Percentiles rank a stretch among this genome's conserved stretches.
These are phyloP conservation scores for Fusarium pininemorale DNA, from an alignment of 2,329 filamentous ascomycete species.

Conservation along the genomic window DNA sequence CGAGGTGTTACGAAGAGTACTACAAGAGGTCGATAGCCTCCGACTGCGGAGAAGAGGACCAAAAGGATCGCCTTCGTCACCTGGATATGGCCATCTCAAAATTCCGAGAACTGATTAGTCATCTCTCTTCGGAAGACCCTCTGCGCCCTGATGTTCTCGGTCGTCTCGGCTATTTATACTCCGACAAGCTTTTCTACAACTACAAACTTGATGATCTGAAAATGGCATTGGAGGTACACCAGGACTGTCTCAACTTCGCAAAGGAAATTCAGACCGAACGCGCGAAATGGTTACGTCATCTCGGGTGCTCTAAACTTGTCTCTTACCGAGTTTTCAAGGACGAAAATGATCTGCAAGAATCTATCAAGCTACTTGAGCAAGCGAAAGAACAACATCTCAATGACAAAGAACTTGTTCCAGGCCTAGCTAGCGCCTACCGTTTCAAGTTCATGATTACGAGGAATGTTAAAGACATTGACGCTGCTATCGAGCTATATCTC, in stretches of 20 bases:
- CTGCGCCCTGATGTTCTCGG: neutral
- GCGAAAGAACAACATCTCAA: fast-evolving
- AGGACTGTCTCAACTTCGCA: neutral
- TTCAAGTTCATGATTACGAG: neutral
- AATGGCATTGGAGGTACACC: neutral
- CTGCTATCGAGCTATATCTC: neutral
- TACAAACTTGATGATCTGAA: neutral
- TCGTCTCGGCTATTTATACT: neutral
- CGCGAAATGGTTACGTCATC: neutral
- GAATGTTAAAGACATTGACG: neutral
- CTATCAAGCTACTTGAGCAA: neutral
- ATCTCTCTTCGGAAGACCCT: neutral
- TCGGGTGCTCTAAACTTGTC: neutral
- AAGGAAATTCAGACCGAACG: fast-evolving
- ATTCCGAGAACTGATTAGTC: neutral
- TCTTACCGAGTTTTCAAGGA: neutral
- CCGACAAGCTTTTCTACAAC: neutral
- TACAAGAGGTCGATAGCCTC: neutral
- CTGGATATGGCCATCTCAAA: neutral
- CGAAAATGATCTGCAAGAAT: fast-evolving
- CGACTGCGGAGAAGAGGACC: fast-evolving
- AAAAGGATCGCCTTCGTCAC: fast-evolving
- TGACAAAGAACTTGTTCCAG: fast-evolving
- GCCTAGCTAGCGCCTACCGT: neutral
- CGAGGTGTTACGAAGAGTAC: neutral